Conservation (phyloP, 257 asterid genomes). For the Solanum habrochaites region DNA sequence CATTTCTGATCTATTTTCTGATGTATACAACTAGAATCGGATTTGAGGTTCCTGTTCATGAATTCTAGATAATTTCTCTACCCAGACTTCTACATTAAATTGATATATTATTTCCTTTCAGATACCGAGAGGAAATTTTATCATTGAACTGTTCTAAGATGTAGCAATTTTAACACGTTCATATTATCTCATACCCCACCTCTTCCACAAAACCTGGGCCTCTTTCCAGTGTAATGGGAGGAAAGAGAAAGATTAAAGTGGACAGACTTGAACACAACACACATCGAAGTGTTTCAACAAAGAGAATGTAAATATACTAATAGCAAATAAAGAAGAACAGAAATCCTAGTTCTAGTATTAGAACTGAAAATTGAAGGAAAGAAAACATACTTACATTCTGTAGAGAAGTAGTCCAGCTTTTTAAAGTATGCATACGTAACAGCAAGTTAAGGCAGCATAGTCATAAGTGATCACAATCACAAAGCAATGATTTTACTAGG, state of each 20-base stretch:
- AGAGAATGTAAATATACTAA: background rate
- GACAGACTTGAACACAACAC: background rate
- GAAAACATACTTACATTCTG: constrained; percentile 63
- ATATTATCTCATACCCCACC: background rate
- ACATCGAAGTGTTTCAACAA: background rate
- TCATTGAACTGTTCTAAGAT: background rate
- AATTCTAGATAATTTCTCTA: background rate
- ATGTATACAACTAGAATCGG: background rate
- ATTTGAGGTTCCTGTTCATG: background rate
- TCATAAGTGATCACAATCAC: background rate
- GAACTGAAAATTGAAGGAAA: background rate
- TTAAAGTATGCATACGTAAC: constrained; percentile 94
- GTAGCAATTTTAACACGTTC: background rate
- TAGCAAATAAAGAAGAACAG: background rate
- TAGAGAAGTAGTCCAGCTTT: constrained; percentile 92
- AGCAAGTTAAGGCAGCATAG: constrained; percentile 45
- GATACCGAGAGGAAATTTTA: background rate
- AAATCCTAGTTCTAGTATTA: background rate
- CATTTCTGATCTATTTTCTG: background rate
- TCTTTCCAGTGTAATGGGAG: background rate
- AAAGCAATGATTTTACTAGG: background rate
- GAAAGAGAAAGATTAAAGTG: background rate
- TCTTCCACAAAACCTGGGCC: background rate
- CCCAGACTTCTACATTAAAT: background rate
- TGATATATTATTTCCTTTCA: background rate